Conservation (phyloP, 2,329 filamentous ascomycete genomes). For the Fusarium goolgardi region DNA sequence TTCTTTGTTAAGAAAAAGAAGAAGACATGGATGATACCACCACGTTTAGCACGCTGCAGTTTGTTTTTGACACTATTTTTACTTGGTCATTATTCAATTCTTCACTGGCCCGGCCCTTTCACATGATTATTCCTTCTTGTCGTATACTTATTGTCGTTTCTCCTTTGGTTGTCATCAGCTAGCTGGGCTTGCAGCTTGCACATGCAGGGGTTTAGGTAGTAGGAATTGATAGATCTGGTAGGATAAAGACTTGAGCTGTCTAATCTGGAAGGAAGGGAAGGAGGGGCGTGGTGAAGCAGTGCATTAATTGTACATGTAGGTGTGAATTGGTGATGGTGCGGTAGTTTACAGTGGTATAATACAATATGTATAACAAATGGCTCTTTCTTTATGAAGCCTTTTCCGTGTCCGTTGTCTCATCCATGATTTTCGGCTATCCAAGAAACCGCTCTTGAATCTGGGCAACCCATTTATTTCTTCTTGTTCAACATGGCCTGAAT, state of each 20-base stretch:
- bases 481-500: slow-evolving; percentile 56
- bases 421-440: slow-evolving; percentile 2
- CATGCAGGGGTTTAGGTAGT: slow-evolving; percentile 27
- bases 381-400: slow-evolving; percentile 16
- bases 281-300: slow-evolving; percentile 15
- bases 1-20: slow-evolving; percentile 49
- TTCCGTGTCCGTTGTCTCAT: slow-evolving; percentile 11
- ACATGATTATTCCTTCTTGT: slow-evolving; percentile 37
- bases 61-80: slow-evolving; percentile 42
- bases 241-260: slow-evolving; percentile 43
- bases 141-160: slow-evolving; percentile 36
- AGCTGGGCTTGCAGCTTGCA: slow-evolving; percentile 21
- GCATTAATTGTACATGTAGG: slow-evolving; percentile 17
- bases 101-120: slow-evolving; percentile 19
- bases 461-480: slow-evolving; percentile 44
- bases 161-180: slow-evolving; percentile 31
- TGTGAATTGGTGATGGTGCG: slow-evolving; percentile 33
- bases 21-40: slow-evolving; percentile 58
- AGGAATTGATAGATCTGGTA: slow-evolving; percentile 46
- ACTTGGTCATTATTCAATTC: slow-evolving; percentile 34
- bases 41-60: slow-evolving; percentile 53
- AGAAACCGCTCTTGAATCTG: not conserved
- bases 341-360: slow-evolving; percentile 41
- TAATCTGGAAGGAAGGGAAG: slow-evolving; percentile 13
- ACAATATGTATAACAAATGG: slow-evolving; percentile 34